Evolutionary conservation across 495 filamentous ascomycete species (phyloP).

Genomic region (Penicillium nucicola): DNA sequence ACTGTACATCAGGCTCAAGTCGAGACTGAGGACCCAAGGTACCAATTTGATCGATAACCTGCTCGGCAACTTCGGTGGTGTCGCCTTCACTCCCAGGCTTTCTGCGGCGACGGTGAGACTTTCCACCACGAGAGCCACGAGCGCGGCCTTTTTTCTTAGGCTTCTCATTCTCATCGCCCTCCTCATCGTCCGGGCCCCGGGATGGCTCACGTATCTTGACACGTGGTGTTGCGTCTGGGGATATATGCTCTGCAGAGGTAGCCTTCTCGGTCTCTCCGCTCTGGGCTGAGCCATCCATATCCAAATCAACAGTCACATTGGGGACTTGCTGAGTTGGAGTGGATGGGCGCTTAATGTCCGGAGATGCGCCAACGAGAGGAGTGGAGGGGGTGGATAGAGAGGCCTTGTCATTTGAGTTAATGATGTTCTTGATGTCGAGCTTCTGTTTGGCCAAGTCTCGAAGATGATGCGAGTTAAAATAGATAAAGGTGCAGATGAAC

Average conservation of each 20-base stretch:
- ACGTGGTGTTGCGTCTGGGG: slow-evolving; percentile 21
- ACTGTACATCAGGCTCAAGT: slow-evolving; percentile 55
- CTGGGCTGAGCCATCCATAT: slow-evolving; percentile 20
- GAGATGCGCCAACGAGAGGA: slow-evolving; percentile 28
- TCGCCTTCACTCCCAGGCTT: slow-evolving; percentile 45
- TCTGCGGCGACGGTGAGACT: slow-evolving; percentile 63
- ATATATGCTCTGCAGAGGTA: slow-evolving; percentile 20
- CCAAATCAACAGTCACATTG: slow-evolving; percentile 33
- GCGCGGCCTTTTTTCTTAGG: slow-evolving; percentile 74
- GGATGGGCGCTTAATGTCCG: slow-evolving; percentile 25
- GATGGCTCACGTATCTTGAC: slow-evolving; percentile 47
- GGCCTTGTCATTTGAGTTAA: slow-evolving; percentile 43
- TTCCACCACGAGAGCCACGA: slow-evolving; percentile 78
- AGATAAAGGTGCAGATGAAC: slow-evolving; percentile 46
- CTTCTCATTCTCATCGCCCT: slow-evolving; percentile 42
- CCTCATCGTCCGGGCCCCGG: slow-evolving; percentile 35
- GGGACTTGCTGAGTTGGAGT: slow-evolving; percentile 24
- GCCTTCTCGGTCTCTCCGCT: slow-evolving; percentile 26
- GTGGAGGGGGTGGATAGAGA: slow-evolving; percentile 44
- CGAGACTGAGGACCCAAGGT: slow-evolving; percentile 39
- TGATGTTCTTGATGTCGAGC: slow-evolving; percentile 51
- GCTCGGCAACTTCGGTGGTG: slow-evolving; percentile 40
- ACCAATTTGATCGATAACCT: slow-evolving; percentile 39
- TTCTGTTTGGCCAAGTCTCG: slow-evolving; percentile 48
- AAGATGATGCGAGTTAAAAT: slow-evolving; percentile 48